A percentile compares a stretch with the other conserved stretches of the same genome.
phyloP scores from a whole-genome alignment of 257 asterid genomes.

The Plantago elongata region DNA sequence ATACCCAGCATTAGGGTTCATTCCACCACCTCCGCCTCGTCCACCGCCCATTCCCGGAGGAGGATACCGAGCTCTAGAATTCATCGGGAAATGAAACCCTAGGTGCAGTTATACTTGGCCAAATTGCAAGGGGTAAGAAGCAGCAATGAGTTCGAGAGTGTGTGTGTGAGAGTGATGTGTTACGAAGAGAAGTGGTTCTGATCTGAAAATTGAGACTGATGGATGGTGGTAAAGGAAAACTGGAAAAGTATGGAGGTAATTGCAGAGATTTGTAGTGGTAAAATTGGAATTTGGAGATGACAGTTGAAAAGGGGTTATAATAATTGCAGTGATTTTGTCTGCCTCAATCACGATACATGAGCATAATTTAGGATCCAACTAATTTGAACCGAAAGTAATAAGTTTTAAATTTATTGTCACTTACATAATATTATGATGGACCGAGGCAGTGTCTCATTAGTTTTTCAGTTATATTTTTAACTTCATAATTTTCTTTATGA shows the following conservation, averaged over 20 bases:
- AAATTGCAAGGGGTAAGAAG: neutral
- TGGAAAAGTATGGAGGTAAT: constrained; percentile 10
- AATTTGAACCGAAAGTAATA: no score
- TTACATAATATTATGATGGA: no score
- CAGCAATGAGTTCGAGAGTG: neutral
- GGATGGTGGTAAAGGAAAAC: neutral
- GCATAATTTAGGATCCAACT: no score
- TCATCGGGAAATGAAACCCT: constrained; percentile 50
- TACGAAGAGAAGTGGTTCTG: neutral
- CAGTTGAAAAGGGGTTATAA: no score
- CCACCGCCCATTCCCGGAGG: constrained; percentile 87
- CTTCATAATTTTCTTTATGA: no score
- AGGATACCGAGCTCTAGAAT: constrained; percentile 76
- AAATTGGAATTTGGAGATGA: no score
- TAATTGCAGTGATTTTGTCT: no score
- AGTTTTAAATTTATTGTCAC: no score
- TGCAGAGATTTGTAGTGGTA: no score
- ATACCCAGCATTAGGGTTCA: constrained; percentile 42
- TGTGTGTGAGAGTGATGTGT: neutral
- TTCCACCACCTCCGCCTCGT: constrained; percentile 53
- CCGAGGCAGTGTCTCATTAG: no score
- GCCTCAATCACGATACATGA: no score
- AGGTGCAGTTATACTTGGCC: constrained; percentile 11
- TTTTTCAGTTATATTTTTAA: no score
- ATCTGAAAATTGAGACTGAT: neutral